phyloP scores from a whole-genome alignment of 2,329 filamentous ascomycete species.

The Xylariaceae sp. region DNA sequence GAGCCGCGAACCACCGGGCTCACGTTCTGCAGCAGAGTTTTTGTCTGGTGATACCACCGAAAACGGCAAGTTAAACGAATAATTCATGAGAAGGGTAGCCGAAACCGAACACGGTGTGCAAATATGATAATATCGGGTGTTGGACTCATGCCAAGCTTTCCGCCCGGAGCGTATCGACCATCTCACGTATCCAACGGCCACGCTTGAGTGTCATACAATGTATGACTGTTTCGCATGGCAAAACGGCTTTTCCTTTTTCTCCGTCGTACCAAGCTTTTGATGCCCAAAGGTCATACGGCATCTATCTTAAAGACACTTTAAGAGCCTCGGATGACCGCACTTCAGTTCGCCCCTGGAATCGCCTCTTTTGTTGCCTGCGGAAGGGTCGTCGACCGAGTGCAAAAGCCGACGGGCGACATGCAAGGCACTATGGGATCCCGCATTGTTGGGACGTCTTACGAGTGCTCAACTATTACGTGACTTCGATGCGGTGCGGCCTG shows the following conservation, averaged over 20 bases:
- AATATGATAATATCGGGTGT: not conserved
- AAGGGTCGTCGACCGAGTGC: slow-evolving; percentile 17
- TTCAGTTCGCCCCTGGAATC: slow-evolving; percentile 16
- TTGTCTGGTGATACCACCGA: too few relatives aligned
- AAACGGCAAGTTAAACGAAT: not conserved
- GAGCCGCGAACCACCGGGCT: too few relatives aligned
- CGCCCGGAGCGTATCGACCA: too few relatives aligned
- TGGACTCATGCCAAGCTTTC: too few relatives aligned
- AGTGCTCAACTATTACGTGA: slow-evolving; percentile 14
- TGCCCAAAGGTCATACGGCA: slow-evolving; percentile 30
- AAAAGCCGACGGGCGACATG: slow-evolving; percentile 19
- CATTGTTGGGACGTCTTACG: slow-evolving; percentile 20
- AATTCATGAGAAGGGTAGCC: not conserved
- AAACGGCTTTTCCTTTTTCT: slow-evolving; percentile 5
- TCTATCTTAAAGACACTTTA: slow-evolving; percentile 8
- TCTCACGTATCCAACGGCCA: not conserved
- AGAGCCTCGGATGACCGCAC: slow-evolving; percentile 19
- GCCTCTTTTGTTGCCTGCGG: slow-evolving; percentile 9
- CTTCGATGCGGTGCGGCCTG: slow-evolving; percentile 11
- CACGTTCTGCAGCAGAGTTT: too few relatives aligned
- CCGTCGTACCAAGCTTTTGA: slow-evolving; percentile 20
- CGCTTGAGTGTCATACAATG: slow-evolving; percentile 11
- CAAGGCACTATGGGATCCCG: slow-evolving; percentile 17
- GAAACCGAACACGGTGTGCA: not conserved
- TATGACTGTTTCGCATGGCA: slow-evolving; percentile 16